A percentile compares a stretch with the other conserved stretches of the same genome.
phyloP scores from a whole-genome alignment of 441 rosid species.

The Euphorbia celastroides region DNA sequence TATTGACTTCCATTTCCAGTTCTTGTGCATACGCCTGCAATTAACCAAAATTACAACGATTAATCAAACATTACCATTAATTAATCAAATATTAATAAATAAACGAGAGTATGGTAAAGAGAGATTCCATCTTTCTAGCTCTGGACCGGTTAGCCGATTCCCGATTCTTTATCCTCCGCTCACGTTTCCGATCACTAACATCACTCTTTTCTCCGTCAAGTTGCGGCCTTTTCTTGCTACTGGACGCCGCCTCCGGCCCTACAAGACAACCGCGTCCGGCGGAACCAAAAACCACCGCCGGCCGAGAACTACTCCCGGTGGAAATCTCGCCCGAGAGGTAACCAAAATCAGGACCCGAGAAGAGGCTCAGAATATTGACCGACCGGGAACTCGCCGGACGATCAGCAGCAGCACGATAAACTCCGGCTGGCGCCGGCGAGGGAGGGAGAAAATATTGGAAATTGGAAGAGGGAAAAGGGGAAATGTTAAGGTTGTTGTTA shows the following conservation, averaged over 20 bases:
- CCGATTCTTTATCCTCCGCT: conserved; percentile 72
- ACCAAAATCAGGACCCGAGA: conserved; percentile 34
- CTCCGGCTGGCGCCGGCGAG: not conserved
- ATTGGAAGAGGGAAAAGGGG: conserved; percentile 13
- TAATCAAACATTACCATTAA: not conserved
- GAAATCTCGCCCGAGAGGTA: conserved; percentile 9
- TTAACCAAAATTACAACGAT: not conserved
- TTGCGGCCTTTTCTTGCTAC: conserved; percentile 31
- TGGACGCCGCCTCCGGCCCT: conserved; percentile 22
- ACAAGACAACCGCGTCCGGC: conserved; percentile 2
- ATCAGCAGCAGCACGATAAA: conserved; percentile 4
- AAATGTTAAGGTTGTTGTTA: not conserved
- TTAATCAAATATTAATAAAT: not conserved
- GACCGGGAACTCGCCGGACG: conserved; percentile 26
- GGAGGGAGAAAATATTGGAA: conserved; percentile 38
- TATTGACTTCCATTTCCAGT: conserved; percentile 50
- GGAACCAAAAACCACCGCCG: no score
- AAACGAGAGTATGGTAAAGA: not conserved
- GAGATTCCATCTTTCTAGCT: conserved; percentile 65
- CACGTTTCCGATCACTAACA: conserved; percentile 37
- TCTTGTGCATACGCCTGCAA: conserved; percentile 69
- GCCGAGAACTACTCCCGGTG: conserved; percentile 5
- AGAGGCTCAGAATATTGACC: conserved; percentile 46
- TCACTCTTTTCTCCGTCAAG: conserved; percentile 12
- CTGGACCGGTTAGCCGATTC: conserved; percentile 82